Percentiles rank a stretch among this genome's conserved stretches.
Evolutionary conservation across 768 basidiomycete species (phyloP).

Genomic region (Boletus pseudopeckii): DNA sequence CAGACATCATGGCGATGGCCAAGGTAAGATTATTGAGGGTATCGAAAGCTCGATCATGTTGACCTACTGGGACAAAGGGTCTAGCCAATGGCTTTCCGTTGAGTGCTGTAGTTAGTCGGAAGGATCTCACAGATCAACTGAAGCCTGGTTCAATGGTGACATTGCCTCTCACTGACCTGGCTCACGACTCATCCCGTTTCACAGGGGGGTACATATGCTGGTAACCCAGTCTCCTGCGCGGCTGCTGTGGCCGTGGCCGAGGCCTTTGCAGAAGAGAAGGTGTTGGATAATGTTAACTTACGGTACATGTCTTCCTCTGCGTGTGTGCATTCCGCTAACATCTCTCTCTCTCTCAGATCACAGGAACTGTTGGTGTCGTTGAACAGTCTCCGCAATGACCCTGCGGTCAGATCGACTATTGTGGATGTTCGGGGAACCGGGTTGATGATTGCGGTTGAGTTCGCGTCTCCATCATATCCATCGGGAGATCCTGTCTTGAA

Average conservation of each 20-base stretch:
- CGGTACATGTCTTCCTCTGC: conserved; percentile 43
- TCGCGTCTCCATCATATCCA: conserved; percentile 60
- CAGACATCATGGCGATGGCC: conserved; percentile 87
- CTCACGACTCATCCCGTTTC: conserved; percentile 8
- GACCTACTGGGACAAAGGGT: conserved; percentile 42
- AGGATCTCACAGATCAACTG: conserved; percentile 76
- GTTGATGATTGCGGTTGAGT: conserved; percentile 85
- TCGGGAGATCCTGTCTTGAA: conserved; percentile 43
- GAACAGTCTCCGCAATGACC: conserved; percentile 51
- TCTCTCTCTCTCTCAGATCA: conserved; percentile 44
- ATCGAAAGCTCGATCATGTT: not conserved
- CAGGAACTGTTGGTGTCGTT: conserved; percentile 66
- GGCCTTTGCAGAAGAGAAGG: conserved; percentile 73
- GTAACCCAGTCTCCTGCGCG: conserved; percentile 89
- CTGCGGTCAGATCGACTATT: conserved; percentile 53
- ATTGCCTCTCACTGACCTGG: not conserved
- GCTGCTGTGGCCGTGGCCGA: conserved; percentile 83
- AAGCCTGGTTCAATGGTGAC: conserved; percentile 76
- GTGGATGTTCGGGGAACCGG: conserved; percentile 87
- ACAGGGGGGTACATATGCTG: conserved; percentile 87
- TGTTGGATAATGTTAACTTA: conserved; percentile 73
- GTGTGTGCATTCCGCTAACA: conserved; percentile 1
- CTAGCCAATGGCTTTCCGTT: conserved; percentile 93
- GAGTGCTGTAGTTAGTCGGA: conserved; percentile 77
- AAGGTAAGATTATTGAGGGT: conserved; percentile 50